Percentiles rank a stretch among this genome's conserved stretches.
These are phyloP conservation scores for Leptosphaerulina australis DNA, from an alignment of 2,329 filamentous ascomycete species.

Conservation along the genomic window DNA sequence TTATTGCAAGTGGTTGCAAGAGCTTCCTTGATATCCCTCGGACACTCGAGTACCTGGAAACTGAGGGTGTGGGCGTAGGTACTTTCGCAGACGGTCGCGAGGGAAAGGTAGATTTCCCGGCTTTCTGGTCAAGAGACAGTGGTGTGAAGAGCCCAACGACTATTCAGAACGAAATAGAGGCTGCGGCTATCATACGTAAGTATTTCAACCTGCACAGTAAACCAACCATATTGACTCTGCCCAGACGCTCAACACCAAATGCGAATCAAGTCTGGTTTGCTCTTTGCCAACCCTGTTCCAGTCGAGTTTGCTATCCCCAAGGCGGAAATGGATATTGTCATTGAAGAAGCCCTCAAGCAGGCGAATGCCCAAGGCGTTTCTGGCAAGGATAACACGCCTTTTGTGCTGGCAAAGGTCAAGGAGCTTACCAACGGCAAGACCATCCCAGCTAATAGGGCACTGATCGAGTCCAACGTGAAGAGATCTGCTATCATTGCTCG, in stretches of 20 bases:
- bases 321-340: conserved; percentile 49
- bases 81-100: conserved; percentile 85
- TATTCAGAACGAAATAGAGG: conserved; percentile 76
- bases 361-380: conserved; percentile 54
- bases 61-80: conserved; percentile 77
- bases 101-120: conserved; percentile 81
- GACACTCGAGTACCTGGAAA: conserved; percentile 81
- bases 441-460: conserved; percentile 73
- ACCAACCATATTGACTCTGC: conserved; percentile 4
- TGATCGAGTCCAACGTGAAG: conserved; percentile 70
- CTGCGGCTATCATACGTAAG: conserved; percentile 82
- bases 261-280: conserved; percentile 75
- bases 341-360: conserved; percentile 49
- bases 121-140: conserved; percentile 91
- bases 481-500: conserved; percentile 69
- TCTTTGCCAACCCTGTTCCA: conserved; percentile 90
- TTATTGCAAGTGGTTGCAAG: conserved; percentile 90
- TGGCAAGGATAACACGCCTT: conserved; percentile 84
- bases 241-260: conserved; percentile 74
- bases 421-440: conserved; percentile 75
- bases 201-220: conserved; percentile 13
- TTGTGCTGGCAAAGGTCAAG: conserved; percentile 77
- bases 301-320: conserved; percentile 71
- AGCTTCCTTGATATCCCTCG: conserved; percentile 91
- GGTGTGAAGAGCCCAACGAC: conserved; percentile 78